Evolutionary conservation across 164 flowering plant species (phyloP).

Genomic region (Kingdonia uniflora): DNA sequence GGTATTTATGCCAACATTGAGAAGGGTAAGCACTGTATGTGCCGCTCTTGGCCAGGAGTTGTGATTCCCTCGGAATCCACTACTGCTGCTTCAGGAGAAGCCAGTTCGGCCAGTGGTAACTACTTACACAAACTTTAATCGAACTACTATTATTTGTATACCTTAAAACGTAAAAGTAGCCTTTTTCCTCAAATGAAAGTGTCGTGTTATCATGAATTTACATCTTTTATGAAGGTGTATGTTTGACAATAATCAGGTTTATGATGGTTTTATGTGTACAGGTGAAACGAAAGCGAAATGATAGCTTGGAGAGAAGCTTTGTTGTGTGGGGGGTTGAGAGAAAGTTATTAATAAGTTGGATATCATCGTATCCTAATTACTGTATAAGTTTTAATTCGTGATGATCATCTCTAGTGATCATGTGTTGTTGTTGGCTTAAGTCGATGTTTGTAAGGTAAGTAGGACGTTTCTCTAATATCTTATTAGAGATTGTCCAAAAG

Average conservation of each 20-base stretch:
- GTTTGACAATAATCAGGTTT: not conserved
- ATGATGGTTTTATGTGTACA: conserved; percentile 2
- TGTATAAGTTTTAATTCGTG: not conserved
- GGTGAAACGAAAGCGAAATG: not conserved
- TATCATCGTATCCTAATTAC: conserved; percentile 6
- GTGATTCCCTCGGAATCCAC: conserved; percentile 5
- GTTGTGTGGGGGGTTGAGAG: not conserved
- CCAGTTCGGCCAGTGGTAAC: conserved; percentile 5
- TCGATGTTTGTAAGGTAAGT: too few species aligned
- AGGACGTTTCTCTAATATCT: too few species aligned
- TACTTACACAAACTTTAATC: too few species aligned
- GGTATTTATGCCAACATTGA: conserved; percentile 34
- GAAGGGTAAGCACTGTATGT: conserved; percentile 48
- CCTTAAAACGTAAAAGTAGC: too few species aligned
- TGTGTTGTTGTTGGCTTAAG: too few species aligned
- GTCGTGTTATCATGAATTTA: too few species aligned
- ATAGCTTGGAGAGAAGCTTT: not conserved
- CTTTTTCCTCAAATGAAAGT: too few species aligned
- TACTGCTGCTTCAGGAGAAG: not conserved
- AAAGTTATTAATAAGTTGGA: conserved; percentile 2
- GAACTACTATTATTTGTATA: too few species aligned
- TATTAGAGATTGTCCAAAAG: too few species aligned
- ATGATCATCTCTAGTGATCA: too few species aligned
- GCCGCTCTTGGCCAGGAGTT: conserved; percentile 60
- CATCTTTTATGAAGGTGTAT: too few species aligned